phyloP scores from a whole-genome alignment of 495 filamentous ascomycete genomes.

The Penicillium maclennaniae region DNA sequence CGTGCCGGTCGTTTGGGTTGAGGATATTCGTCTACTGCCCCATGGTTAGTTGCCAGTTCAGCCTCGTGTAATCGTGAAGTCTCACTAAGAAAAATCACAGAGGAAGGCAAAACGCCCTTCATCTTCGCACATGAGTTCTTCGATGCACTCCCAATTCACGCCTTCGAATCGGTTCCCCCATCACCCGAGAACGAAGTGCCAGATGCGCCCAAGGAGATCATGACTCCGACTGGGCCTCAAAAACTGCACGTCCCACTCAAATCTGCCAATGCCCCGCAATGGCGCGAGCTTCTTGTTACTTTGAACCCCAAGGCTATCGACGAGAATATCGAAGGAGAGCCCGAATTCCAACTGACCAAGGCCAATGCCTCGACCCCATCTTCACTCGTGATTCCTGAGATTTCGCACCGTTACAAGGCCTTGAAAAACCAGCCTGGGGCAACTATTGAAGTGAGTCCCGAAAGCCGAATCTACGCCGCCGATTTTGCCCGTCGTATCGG shows the following conservation, averaged over 20 bases:
- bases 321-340: conserved; percentile 41
- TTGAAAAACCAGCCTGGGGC: conserved; percentile 60
- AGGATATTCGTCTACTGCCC: conserved; percentile 80
- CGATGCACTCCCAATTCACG: conserved; percentile 96
- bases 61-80: not conserved
- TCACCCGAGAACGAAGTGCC: conserved; percentile 29
- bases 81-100: conserved; percentile 7
- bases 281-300: conserved; percentile 85
- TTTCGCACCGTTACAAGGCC: conserved; percentile 74
- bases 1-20: conserved; percentile 80
- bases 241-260: conserved; percentile 42
- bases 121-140: conserved; percentile 98
- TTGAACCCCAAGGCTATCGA: conserved; percentile 54
- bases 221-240: conserved; percentile 43
- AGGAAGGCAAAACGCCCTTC: conserved; percentile 71
- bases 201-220: conserved; percentile 35
- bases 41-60: conserved; percentile 44
- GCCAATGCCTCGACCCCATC: conserved; percentile 72
- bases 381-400: conserved; percentile 76
- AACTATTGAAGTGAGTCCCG: conserved; percentile 84
- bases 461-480: conserved; percentile 70
- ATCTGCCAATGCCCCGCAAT: conserved; percentile 57
- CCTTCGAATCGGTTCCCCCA: conserved; percentile 71
- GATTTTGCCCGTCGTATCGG: conserved; percentile 83
- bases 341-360: conserved; percentile 82